Percentiles rank a stretch among this genome's conserved stretches.
Conservation (phyloP, 495 filamentous ascomycete genomes). For the Aspergillus carlsbadensis region DNA sequence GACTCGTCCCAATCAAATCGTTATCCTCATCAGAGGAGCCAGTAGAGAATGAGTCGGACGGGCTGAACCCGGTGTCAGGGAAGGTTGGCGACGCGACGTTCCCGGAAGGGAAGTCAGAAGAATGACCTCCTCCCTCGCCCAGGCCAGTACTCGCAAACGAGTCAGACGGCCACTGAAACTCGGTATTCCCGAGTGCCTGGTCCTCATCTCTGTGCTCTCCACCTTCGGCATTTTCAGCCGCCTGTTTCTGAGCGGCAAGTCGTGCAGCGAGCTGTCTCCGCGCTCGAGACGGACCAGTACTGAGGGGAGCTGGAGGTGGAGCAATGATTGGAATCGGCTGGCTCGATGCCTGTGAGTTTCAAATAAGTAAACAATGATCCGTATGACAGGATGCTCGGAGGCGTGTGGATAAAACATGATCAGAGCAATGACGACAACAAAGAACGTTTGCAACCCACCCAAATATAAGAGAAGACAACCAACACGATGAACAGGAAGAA, state of each 20-base stretch:
- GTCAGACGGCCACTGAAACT: slow-evolving; percentile 40
- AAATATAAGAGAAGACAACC: slow-evolving; percentile 14
- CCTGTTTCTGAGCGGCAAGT: slow-evolving; percentile 74
- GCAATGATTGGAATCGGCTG: slow-evolving; percentile 48
- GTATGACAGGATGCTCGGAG: no score
- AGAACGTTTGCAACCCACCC: slow-evolving; percentile 9
- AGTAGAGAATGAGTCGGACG: slow-evolving; percentile 41
- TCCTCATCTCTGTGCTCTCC: slow-evolving; percentile 24
- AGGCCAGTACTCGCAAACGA: slow-evolving; percentile 45
- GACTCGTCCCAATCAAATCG: slow-evolving; percentile 30
- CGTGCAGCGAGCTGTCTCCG: slow-evolving; percentile 80
- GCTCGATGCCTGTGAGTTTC: slow-evolving; percentile 26
- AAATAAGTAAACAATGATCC: slow-evolving; percentile 1
- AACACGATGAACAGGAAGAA: slow-evolving; percentile 16
- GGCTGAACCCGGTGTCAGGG: slow-evolving; percentile 43
- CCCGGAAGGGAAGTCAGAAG: slow-evolving; percentile 33
- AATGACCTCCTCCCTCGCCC: slow-evolving; percentile 33
- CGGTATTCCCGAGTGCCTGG: slow-evolving; percentile 18
- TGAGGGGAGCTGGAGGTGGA: slow-evolving; percentile 51
- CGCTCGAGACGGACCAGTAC: slow-evolving; percentile 82
- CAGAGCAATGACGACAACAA: background rate
- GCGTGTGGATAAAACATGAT: slow-evolving; percentile 16
- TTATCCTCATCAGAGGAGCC: slow-evolving; percentile 45
- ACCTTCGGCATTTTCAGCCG: slow-evolving; percentile 28
- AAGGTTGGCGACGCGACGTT: slow-evolving; percentile 37